Conservation (phyloP, 208 protist genomes). For the Phytomonas francai region DNA sequence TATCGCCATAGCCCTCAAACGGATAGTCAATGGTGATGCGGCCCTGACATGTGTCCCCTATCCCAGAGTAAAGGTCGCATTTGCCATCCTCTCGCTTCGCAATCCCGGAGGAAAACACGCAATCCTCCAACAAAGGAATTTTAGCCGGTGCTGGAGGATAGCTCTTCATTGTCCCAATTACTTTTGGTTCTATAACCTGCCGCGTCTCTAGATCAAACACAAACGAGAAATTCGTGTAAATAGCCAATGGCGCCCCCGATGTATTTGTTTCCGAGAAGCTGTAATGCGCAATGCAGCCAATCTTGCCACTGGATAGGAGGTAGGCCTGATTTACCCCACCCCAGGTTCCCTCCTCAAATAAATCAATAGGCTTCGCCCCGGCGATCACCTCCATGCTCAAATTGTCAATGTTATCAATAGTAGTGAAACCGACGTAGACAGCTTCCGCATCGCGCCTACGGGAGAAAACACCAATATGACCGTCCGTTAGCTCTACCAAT, state of each 20-base stretch:
- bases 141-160: no score
- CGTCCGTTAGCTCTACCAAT: conserved; percentile 33
- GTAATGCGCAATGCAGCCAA: conserved; percentile 44
- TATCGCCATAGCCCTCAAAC: no score
- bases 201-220: conserved; percentile 16
- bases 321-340: conserved; percentile 43
- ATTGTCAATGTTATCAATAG: conserved; percentile 28
- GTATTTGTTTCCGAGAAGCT: conserved; percentile 16
- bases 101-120: no score
- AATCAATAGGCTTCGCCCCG: conserved; percentile 13
- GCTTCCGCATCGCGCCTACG: conserved; percentile 18
- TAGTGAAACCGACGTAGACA: conserved; percentile 35
- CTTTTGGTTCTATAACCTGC: no score
- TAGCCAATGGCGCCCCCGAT: conserved; percentile 11
- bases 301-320: conserved; percentile 30
- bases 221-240: conserved; percentile 36
- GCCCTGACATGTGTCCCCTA: no score
- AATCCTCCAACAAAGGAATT: no score
- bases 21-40: no score
- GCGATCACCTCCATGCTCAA: conserved; percentile 10
- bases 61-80: no score
- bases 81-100: no score
- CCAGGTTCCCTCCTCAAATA: conserved; percentile 15
- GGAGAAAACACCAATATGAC: conserved; percentile 54
- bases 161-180: no score